Evolutionary conservation across 257 asterid species (phyloP), one percentile per base, ranked within the genome.

Genomic region (Solanum verrucosum): DNA sequence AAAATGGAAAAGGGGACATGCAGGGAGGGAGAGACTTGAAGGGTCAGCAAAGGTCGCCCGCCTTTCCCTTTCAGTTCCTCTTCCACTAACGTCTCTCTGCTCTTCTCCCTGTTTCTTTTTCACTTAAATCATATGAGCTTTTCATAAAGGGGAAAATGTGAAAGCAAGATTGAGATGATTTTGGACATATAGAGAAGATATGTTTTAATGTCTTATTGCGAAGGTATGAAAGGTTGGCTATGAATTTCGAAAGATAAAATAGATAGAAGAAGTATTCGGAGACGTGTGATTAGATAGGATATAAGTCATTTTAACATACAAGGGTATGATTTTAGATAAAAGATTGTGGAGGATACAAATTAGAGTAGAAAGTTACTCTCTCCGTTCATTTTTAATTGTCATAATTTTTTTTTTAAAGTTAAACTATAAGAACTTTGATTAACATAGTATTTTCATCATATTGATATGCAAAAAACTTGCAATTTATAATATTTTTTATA

Each of bases 1-100:
- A 88, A 75, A 12, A 40, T 81, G 31, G 31, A 75, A 33, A 44
- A 42, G 78, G 42, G 82, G 6, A 35, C 60, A 52, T 87, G 91
- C 89, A 90, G 65, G 65, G 65, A 56, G 65, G 65, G 65, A 56
- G 29, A 73, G 29, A 63, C 89, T 87, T 75, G 81, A 87, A 88
- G 88, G 87, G 71, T 88, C 87, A 56, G 67, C 86, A 35, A 72
- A 74, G 86, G 77, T 83, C 87, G 91, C 89, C 87, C 71, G 84
- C 81, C 71, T 86, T 37, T 87, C 71, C 63, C 34, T 78, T 73
- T 73, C 81, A 20, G 27, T 34, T 34, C 38, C 37, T 79, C 86
- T 67, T 63, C 75, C 75, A 52, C 89, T 72, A 63, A 88, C 88
- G 87, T 46, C 84, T 31, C 42, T 86, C 84, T 29, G 3, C 56